Percentiles rank a stretch among this genome's conserved stretches.
These are phyloP conservation scores for Mucor plumbeus DNA, from an alignment of 371 early-diverging fungal genomes.

Conservation along the genomic window DNA sequence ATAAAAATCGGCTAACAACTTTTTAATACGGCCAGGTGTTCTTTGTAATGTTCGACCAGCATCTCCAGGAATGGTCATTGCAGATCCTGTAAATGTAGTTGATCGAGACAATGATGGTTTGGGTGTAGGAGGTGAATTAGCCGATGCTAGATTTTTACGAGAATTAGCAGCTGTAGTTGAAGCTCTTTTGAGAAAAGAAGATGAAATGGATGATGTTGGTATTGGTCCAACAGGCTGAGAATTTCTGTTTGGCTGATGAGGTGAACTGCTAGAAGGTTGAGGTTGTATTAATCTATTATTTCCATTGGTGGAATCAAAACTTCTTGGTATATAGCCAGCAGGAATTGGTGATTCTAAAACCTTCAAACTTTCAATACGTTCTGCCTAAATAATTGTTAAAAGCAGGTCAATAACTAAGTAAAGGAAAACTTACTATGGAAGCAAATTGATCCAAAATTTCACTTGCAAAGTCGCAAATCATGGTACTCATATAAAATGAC, in stretches of 20 bases:
- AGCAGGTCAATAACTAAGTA: not conserved
- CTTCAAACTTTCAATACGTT: slow-evolving; percentile 37
- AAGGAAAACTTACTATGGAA: slow-evolving; percentile 30
- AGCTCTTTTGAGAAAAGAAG: slow-evolving; percentile 32
- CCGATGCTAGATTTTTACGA: not conserved
- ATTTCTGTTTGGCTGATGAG: not conserved
- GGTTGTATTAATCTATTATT: slow-evolving; percentile 3
- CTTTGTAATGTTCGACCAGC: slow-evolving; percentile 63
- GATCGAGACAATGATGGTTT: slow-evolving; percentile 30
- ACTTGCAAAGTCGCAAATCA: slow-evolving; percentile 78
- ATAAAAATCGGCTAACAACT: slow-evolving; percentile 80
- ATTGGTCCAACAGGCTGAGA: slow-evolving; percentile 14
- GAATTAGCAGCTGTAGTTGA: slow-evolving; percentile 19
- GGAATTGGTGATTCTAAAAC: slow-evolving; percentile 43
- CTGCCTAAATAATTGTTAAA: slow-evolving; percentile 25
- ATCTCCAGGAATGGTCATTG: slow-evolving; percentile 66
- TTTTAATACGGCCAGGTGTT: slow-evolving; percentile 78
- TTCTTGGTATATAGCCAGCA: slow-evolving; percentile 15
- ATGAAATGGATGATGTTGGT: slow-evolving; percentile 17
- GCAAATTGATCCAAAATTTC: slow-evolving; percentile 64
- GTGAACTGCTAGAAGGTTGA: slow-evolving; percentile 5
- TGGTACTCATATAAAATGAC: slow-evolving; percentile 75
- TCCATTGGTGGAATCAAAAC: not conserved
- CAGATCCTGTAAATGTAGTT: slow-evolving; percentile 16
- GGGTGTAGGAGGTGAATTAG: slow-evolving; percentile 28